Percentiles rank a stretch among this genome's conserved stretches.
Conservation (phyloP, 148 eudicot species). For the Pouteria glomerata region DNA sequence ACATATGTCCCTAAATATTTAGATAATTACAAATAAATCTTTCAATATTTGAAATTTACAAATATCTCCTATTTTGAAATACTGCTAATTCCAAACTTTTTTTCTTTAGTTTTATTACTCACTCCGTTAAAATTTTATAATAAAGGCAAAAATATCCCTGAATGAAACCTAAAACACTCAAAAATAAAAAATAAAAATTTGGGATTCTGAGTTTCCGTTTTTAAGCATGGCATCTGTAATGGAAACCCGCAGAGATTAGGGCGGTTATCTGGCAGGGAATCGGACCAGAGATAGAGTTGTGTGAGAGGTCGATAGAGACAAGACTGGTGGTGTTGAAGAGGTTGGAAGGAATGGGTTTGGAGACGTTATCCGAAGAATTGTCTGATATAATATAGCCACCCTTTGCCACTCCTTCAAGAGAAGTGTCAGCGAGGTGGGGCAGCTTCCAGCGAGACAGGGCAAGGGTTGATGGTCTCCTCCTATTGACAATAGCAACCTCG, state of each 20-base stretch:
- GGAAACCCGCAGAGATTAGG: conserved; percentile 79
- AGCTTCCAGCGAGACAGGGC: conserved; percentile 84
- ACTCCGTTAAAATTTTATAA: too few relatives aligned
- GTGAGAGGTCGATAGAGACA: conserved; percentile 51
- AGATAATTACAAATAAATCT: too few relatives aligned
- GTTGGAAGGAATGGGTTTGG: conserved; percentile 41
- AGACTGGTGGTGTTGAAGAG: conserved; percentile 59
- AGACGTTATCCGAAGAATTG: conserved; percentile 61
- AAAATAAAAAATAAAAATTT: conserved; percentile 21
- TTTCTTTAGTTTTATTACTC: too few relatives aligned
- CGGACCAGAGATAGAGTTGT: conserved; percentile 59
- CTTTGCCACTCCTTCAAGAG: conserved; percentile 67
- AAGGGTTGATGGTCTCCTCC: conserved; percentile 60
- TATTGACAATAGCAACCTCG: conserved; percentile 56
- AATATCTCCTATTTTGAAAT: too few relatives aligned
- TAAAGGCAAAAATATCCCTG: too few relatives aligned
- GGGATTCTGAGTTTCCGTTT: conserved; percentile 65
- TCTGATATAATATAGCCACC: conserved; percentile 70
- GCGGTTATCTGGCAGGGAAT: conserved; percentile 40
- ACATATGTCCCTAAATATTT: too few relatives aligned
- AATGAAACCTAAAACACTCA: too few relatives aligned
- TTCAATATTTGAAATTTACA: too few relatives aligned
- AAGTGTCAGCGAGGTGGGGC: conserved; percentile 68
- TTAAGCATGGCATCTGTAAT: conserved; percentile 39
- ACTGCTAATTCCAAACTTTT: too few relatives aligned